phyloP scores from a whole-genome alignment of 73 alveolate genomes.

The Chromera velia region DNA sequence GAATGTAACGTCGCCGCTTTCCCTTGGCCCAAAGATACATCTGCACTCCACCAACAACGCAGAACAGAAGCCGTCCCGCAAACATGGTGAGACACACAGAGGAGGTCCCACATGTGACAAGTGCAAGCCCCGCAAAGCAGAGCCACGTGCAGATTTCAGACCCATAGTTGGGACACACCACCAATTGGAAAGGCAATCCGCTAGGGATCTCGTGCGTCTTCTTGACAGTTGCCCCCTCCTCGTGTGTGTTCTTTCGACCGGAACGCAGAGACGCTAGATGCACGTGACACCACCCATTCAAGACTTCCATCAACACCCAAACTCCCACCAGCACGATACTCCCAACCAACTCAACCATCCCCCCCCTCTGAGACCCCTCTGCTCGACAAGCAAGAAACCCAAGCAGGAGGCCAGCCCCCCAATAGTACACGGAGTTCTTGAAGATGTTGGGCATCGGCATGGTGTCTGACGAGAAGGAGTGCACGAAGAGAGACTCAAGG shows the following conservation, averaged over 20 bases:
- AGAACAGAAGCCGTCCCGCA: too few relatives aligned
- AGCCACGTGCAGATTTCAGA: constrained; percentile 93
- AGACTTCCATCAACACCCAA: constrained; percentile 60
- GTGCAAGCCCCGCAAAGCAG: constrained; percentile 68
- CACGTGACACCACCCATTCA: constrained; percentile 66
- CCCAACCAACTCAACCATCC: constrained; percentile 59
- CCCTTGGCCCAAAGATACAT: too few relatives aligned
- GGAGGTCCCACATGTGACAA: too few relatives aligned
- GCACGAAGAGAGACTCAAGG: constrained; percentile 72
- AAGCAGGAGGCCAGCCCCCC: constrained; percentile 76
- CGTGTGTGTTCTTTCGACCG: too few relatives aligned
- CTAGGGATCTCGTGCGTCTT: constrained; percentile 76
- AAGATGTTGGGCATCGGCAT: constrained; percentile 76
- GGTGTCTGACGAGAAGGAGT: constrained; percentile 72
- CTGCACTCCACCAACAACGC: too few relatives aligned
- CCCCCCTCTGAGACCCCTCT: constrained; percentile 69
- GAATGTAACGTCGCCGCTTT: too few relatives aligned
- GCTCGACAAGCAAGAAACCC: constrained; percentile 74
- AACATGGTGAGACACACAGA: too few relatives aligned
- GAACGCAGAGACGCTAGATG: constrained; percentile 63
- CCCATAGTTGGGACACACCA: constrained; percentile 87
- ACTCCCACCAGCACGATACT: constrained; percentile 30
- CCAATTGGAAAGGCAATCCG: constrained; percentile 82
- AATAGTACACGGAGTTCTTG: constrained; percentile 79
- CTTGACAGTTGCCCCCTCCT: too few relatives aligned